Conservation (phyloP, 2,329 filamentous ascomycete species). For the Colletotrichum chlorophyti region DNA sequence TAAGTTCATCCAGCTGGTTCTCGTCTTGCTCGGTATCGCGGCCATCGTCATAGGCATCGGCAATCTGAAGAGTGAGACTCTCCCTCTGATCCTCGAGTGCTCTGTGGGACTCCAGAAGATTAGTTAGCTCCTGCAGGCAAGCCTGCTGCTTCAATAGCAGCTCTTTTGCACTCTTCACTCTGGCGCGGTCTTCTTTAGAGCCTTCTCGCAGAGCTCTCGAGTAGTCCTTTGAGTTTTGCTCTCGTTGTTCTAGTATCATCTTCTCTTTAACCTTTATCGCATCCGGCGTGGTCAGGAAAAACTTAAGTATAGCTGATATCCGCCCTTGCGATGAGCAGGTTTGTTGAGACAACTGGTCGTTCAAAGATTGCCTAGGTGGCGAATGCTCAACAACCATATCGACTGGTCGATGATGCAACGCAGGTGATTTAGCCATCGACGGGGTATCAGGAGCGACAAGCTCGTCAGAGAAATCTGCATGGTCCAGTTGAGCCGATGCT, state of each 20-base stretch:
- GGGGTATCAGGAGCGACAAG: constrained; percentile 28
- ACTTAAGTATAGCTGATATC: constrained; percentile 14
- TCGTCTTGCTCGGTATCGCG: constrained; percentile 61
- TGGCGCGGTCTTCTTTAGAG: constrained; percentile 51
- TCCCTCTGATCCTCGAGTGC: constrained; percentile 52
- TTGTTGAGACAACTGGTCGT: constrained; percentile 7
- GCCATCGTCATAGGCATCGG: constrained; percentile 56
- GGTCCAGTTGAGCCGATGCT: constrained; percentile 30
- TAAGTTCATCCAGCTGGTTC: constrained; percentile 54
- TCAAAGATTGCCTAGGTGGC: background rate
- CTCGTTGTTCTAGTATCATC: constrained; percentile 48
- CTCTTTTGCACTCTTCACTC: constrained; percentile 58
- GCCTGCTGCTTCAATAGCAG: constrained; percentile 53
- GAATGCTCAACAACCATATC: background rate
- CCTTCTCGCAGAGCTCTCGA: constrained; percentile 53
- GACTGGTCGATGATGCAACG: background rate
- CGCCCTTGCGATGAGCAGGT: constrained; percentile 17
- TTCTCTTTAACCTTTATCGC: constrained; percentile 44
- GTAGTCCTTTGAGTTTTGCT: constrained; percentile 56
- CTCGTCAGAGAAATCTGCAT: constrained; percentile 15
- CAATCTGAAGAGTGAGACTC: constrained; percentile 52
- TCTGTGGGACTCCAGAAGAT: constrained; percentile 50
- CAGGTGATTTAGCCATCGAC: constrained; percentile 1
- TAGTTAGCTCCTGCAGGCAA: constrained; percentile 47
- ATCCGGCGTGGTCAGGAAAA: constrained; percentile 38